Base-by-base conservation (phyloP, 306 rosid genomes). In the Trichosanthes cucumerina region DNA sequence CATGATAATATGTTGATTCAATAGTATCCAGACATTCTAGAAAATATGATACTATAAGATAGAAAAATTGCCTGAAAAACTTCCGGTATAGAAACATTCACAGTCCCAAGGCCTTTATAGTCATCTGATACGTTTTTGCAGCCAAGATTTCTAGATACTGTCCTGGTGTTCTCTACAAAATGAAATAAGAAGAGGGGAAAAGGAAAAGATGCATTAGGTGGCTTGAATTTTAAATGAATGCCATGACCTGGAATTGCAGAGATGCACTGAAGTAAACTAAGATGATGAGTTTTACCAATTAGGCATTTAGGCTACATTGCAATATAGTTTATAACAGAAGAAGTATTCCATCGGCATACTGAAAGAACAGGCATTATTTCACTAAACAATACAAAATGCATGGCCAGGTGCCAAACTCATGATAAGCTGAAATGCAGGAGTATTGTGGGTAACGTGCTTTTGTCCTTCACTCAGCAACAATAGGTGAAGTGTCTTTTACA, bases 11-110 rank as follows among this genome's bases (percentile, higher is more conserved):
- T 73, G 43, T 15, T 73, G 78, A 16, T 47, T 73, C 78, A 49
- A 73, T 73, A 2, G 78, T 74, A 50, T 31, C 8, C 2, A 74
- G 9, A 50, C 21, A 46, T 26, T 72, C 41, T 7, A 24, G 44
- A 47, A 72, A 52, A 50, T 74, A 41, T 26, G 47, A 33, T 46
- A 80, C 58, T 70, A 71, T 26, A 38, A 77, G 75, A 68, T 31
- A 21, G 62, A 36, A 76, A 56, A 49, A 44, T 82, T 90, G 91
- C 99, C 99, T 96, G 97, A 90, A 91, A 80, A 87, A 96, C 91
- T 79, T 91, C 93, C 33, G 99, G 99, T 79, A 96, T 96, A 80
- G 90, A 87, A 75, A 96, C 99, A 82, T 96, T 89, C 80, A 92
- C 98, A 81, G 24, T 85, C 73, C 88, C 81, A 53, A 87, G 83